Base-by-base conservation (phyloP, 805 yeast species). In the Candida nanaspora region DNA sequence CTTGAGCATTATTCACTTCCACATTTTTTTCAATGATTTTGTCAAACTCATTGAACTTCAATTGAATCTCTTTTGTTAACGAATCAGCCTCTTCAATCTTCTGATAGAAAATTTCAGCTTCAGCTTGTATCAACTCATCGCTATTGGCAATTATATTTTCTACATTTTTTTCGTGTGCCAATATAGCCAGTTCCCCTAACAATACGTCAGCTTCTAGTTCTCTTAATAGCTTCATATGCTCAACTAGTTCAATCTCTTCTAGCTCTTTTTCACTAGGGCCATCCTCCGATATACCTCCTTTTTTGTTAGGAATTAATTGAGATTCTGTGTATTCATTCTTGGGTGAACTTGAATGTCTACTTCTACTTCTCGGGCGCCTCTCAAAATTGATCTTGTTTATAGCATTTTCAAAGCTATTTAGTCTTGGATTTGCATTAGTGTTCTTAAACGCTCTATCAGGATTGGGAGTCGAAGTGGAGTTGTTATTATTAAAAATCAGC, bases 21-120 rank as follows among this genome's bases (percentile, higher is more conserved):
- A 54, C 48, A 29, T 49, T 50, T 15, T 40, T 44, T 8, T 51
- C 57, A 14, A 60, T 34, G 10, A 44, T 41, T 0, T 26, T 27
- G 27, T 39, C 33, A 42, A 41, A 33, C 27, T 38, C 32, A 14
- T 26, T 23, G 5, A 33, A 34, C 20, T 29, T 27, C 19, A 25
- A 30, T 16, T 36, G 21, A 11, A 29, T 14, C 30, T 21, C 31
- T 35, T 40, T 26, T 31, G 41, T 10, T 22, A 30, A 11, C 26
- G 36, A 21, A 35, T 53, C 59, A 16, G 53, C 47, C 14, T 44
- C 46, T 40, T 46, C 51, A 15, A 53, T 46, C 31, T 53, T 44
- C 11, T 40, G 30, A 18, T 46, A 35, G 4, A 56, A 40, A 18
- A 45, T 18, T 13, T 25, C 21, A 4, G 53, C 51, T 16, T 25